A percentile compares a stretch with the other conserved stretches of the same genome.
phyloP scores from a whole-genome alignment of 2,329 filamentous ascomycete species.

The Fusarium verrucosum region DNA sequence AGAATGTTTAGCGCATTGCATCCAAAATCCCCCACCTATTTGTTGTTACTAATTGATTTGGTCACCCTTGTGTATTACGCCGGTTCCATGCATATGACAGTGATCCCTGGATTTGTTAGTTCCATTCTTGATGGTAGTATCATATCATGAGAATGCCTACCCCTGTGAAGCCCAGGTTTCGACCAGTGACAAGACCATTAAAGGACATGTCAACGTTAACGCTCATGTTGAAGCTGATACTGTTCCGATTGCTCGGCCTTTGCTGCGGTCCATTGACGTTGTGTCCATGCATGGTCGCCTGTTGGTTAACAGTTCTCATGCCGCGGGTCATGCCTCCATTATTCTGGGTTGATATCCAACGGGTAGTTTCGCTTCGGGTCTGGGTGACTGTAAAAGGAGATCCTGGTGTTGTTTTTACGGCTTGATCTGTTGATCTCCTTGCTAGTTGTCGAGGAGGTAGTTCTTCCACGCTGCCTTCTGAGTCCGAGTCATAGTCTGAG shows the following conservation, averaged over 20 bases:
- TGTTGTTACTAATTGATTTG: conserved; percentile 5
- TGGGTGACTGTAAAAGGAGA: conserved; percentile 30
- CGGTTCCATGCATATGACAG: conserved; percentile 42
- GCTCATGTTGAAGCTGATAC: conserved; percentile 42
- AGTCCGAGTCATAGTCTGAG: conserved; percentile 25
- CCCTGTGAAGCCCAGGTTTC: conserved; percentile 40
- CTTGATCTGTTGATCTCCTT: conserved; percentile 14
- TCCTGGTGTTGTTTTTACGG: conserved; percentile 1
- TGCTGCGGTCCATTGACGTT: conserved; percentile 8
- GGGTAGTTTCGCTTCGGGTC: conserved; percentile 35
- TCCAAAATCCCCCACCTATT: conserved; percentile 33
- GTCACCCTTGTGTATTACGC: conserved; percentile 21
- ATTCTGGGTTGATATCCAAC: conserved; percentile 36
- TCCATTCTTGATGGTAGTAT: background rate
- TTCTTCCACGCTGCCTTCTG: conserved; percentile 22
- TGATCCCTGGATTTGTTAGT: conserved; percentile 33
- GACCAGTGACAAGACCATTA: conserved; percentile 40
- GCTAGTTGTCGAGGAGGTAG: conserved; percentile 21
- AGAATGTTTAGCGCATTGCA: conserved; percentile 38
- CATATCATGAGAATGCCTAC: conserved; percentile 18
- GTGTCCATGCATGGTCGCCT: conserved; percentile 36
- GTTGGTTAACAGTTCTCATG: conserved; percentile 29
- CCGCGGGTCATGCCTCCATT: conserved; percentile 30
- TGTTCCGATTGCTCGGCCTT: conserved; percentile 26
- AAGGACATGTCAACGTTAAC: conserved; percentile 40